Evolutionary conservation across 2,329 filamentous ascomycete species (phyloP), one percentile per base, ranked within the genome.

Genomic region (Arachnopeziza araneosa): DNA sequence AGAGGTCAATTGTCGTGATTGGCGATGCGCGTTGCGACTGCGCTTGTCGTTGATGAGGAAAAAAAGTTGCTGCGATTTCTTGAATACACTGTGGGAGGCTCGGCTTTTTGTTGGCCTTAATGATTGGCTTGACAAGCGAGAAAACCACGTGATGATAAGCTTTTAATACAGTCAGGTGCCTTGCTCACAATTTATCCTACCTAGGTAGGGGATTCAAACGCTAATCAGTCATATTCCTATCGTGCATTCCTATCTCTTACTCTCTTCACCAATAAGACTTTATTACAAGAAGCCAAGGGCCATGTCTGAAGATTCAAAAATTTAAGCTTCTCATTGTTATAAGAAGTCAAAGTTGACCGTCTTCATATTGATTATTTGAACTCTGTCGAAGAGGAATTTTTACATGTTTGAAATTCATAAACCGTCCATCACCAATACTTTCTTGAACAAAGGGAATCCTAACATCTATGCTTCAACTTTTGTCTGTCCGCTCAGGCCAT

Each of bases 401-500:
- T 44, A 44, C 36, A 44, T 5, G 2, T 44, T 44, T 44, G 26
- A 30, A 44, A 44, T 5, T 44, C 36, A 19, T 44, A 17, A 44
- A 44, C 36, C 12, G 12, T 44, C 10, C 36, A 44, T 14, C 36
- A 44, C 10, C 17, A 44, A 44, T 30, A 30, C 26, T 30, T 5
- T 44, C 5, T 19, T 14, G 2, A 44, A 44, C 36, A 44, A 44
- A 44, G 4, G 36, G 32, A 54, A 54, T 21, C 14, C 24, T n/a
- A 26, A 30, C 50, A 55, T 55, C 48, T 66, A 52, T 19, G 63
- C 30, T 52, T 73, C 71, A 12, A 69, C 64, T 61, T 73, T 73
- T 10, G 69, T 49, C 50, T 67, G 68, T 6, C 68, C 69, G 61
- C 71, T 73, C 53, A 70, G 54, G 21, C 70, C 70, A 65, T 72